Conservation (phyloP, 495 filamentous ascomycete genomes). For the Aspergillus saccharolyticus region DNA sequence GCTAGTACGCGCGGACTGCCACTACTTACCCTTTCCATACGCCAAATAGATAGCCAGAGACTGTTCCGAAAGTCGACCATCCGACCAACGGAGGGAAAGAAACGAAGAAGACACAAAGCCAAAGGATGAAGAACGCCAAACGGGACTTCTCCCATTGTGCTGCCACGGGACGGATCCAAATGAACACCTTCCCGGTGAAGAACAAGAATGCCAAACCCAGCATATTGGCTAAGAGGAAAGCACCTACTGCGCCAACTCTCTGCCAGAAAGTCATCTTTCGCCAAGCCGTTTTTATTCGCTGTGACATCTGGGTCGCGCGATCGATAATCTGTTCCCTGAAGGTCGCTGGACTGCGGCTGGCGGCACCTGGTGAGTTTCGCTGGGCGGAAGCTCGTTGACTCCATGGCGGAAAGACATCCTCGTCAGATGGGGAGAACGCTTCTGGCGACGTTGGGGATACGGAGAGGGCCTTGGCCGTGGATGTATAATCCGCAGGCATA, state of each 20-base stretch:
- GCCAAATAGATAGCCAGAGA: constrained; percentile 90
- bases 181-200: constrained; percentile 73
- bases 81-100: constrained; percentile 91
- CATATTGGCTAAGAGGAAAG: constrained; percentile 42
- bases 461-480: constrained; percentile 61
- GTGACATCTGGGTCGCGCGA: constrained; percentile 28
- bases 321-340: constrained; percentile 44
- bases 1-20: not conserved
- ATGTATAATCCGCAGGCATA: constrained; percentile 56
- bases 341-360: constrained; percentile 22
- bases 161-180: constrained; percentile 62
- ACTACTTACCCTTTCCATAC: constrained; percentile 71
- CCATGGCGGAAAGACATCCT: constrained; percentile 42
- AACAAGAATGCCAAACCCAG: constrained; percentile 62
- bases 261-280: constrained; percentile 56
- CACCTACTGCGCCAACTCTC: constrained; percentile 50
- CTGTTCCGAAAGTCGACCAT: constrained; percentile 79
- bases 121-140: constrained; percentile 75
- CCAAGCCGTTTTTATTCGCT: constrained; percentile 36
- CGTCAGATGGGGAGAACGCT: constrained; percentile 24
- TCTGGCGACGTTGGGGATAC: constrained; percentile 51
- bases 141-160: constrained; percentile 63
- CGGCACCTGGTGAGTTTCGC: constrained; percentile 29
- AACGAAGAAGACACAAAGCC: constrained; percentile 67
- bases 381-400: constrained; percentile 27